Conservation (phyloP, 192 early-diverging fungal species). For the Mortierella alpina region DNA sequence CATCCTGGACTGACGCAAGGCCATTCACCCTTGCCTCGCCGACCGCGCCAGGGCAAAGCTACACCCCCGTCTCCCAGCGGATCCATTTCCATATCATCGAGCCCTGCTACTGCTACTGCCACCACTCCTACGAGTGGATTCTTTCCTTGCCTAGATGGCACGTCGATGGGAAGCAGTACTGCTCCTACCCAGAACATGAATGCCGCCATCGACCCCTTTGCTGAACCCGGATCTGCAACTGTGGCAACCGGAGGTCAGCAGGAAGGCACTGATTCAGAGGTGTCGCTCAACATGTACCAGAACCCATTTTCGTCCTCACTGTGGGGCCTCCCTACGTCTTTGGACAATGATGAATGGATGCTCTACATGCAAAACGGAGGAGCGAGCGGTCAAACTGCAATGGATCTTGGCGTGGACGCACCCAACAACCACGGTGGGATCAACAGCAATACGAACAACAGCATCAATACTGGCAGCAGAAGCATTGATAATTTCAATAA, state of each 20-base stretch:
- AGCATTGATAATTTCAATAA: neutral
- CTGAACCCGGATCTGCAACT: slow-evolving; percentile 31
- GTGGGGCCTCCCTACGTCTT: slow-evolving; percentile 45
- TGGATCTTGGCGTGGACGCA: slow-evolving; percentile 6
- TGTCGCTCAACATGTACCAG: slow-evolving; percentile 12
- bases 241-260: slow-evolving; percentile 1
- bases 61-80: slow-evolving; percentile 23
- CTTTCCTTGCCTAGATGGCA: slow-evolving; percentile 4
- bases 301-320: slow-evolving; percentile 50
- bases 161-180: neutral
- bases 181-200: neutral
- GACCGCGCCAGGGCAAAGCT: slow-evolving; percentile 39
- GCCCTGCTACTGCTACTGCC: neutral
- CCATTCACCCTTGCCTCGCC: slow-evolving; percentile 35
- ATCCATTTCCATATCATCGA: neutral
- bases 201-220: slow-evolving; percentile 14
- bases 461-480: neutral
- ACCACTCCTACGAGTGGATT: slow-evolving; percentile 5
- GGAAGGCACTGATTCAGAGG: neutral
- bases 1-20: slow-evolving; percentile 45
- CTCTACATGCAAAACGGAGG: slow-evolving; percentile 46
- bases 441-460: neutral
- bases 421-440: neutral
- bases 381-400: neutral
- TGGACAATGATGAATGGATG: slow-evolving; percentile 49